Evolutionary conservation across 768 basidiomycete species (phyloP).

Genomic region (Trichaptum fuscoviolaceum): DNA sequence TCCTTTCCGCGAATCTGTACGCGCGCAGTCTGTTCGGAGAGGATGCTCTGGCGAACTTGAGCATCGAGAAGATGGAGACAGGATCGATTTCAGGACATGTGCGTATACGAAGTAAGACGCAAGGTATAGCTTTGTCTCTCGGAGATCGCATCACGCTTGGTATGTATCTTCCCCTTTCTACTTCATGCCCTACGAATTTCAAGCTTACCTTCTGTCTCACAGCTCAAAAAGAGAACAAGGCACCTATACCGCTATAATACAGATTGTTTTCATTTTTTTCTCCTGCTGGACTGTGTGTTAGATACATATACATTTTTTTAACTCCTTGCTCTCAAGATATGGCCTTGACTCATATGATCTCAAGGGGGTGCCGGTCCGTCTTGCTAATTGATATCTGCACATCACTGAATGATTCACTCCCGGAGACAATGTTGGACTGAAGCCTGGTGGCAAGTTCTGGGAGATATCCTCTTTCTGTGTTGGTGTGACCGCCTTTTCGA

Average conservation of each 20-base stretch:
- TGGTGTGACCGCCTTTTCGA: slow-evolving; percentile 76
- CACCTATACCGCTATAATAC: slow-evolving; percentile 15
- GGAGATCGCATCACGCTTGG: slow-evolving; percentile 82
- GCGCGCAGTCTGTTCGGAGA: slow-evolving; percentile 94
- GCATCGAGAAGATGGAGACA: slow-evolving; percentile 79
- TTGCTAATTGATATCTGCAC: slow-evolving; percentile 67
- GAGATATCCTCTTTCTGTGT: slow-evolving; percentile 93
- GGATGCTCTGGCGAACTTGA: slow-evolving; percentile 93
- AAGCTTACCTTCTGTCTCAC: slow-evolving; percentile 12
- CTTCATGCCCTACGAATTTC: neutral
- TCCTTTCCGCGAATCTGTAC: slow-evolving; percentile 95
- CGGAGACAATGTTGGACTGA: slow-evolving; percentile 39
- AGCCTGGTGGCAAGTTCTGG: slow-evolving; percentile 66
- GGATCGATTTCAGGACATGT: slow-evolving; percentile 90
- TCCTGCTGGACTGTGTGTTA: neutral
- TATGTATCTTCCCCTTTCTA: slow-evolving; percentile 22
- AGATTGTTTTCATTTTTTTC: neutral
- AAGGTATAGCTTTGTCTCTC: slow-evolving; percentile 91
- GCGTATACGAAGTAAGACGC: slow-evolving; percentile 94
- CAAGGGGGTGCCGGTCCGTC: slow-evolving; percentile 70
- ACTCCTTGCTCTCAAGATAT: neutral
- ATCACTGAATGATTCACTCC: slow-evolving; percentile 22
- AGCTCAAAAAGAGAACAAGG: slow-evolving; percentile 42
- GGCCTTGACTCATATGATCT: slow-evolving; percentile 43
- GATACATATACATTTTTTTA: slow-evolving; percentile 1